Conservation (phyloP, 108 stramenopile species). For the Nannochloropsis gaditana region DNA sequence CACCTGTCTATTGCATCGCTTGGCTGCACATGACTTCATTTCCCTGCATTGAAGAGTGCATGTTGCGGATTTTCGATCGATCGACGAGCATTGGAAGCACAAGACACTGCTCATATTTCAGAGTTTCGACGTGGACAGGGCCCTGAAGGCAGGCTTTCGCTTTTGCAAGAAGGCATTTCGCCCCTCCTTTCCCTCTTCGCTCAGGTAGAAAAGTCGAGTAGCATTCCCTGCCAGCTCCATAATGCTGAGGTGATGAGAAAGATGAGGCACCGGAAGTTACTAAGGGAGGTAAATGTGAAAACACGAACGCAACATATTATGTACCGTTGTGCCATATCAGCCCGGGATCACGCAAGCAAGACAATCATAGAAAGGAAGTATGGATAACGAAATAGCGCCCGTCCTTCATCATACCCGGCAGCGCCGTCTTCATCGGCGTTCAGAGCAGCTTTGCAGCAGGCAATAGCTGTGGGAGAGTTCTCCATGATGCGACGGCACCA, state of each 20-base stretch:
- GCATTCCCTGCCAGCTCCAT: conserved; percentile 81
- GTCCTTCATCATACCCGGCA: conserved; percentile 55
- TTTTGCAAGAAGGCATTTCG: conserved; percentile 78
- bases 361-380: no score
- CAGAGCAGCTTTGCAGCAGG: conserved; percentile 78
- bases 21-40: no score
- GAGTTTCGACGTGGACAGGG: conserved; percentile 52
- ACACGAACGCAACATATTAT: no score
- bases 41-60: no score
- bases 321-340: no score
- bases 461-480: conserved; percentile 81
- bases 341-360: no score
- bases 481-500: conserved; percentile 79
- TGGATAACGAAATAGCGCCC: no score
- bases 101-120: background rate
- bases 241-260: conserved; percentile 34
- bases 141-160: conserved; percentile 70
- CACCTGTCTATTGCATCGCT: no score
- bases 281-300: background rate
- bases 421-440: conserved; percentile 89
- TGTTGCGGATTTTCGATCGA: no score
- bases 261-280: background rate
- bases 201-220: conserved; percentile 83
- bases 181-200: conserved; percentile 82
- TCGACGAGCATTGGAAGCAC: background rate